Evolutionary conservation across 73 alveolate species (phyloP), one percentile per base, ranked within the genome.

Genomic region (Symbiodinium pilosum): DNA sequence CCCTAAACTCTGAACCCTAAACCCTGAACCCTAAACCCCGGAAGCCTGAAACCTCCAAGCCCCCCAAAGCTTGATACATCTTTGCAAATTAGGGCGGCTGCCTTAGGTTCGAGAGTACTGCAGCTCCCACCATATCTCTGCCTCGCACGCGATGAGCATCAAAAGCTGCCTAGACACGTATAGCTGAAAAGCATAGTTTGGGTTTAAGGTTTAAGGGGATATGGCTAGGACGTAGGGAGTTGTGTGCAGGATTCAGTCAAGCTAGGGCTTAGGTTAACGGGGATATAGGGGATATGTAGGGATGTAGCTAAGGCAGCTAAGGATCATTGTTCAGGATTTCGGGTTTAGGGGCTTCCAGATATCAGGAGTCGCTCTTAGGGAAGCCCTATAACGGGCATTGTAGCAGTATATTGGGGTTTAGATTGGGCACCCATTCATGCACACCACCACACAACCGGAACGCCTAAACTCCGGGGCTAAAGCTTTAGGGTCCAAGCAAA

Each of bases 81-180:
- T n/a, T n/a, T n/a, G n/a, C n/a, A n/a, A n/a, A n/a, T n/a, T n/a
- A n/a, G n/a, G n/a, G n/a, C n/a, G n/a, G n/a, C n/a, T n/a, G n/a
- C 6, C 59, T 64, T 16, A 64, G 77, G 77, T 64, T 12, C 77
- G 77, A 3, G 77, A 64, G 77, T 64, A 64, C 77, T 64, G 77
- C 77, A 64, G 77, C 77, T 64, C 77, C 77, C 77, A 64, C 77
- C 30, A 64, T 16, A 64, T 64, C 77, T 64, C 77, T 16, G 77
- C 28, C 38, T 26, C 77, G 14, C 77, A 64, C 36, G 77, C 77
- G 77, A 64, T 64, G 77, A 24, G 77, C 1, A 64, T 64, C 32
- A 64, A 64, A 16, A 64, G 77, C 77, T 12, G 77, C 77, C 32
- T 36, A 6, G 59, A 47, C 59, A 47, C 14, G 59, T 47, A 14